These are phyloP conservation scores for Omphalotus guepiniiformis DNA, from an alignment of 768 basidiomycete species.

Conservation along the genomic window DNA sequence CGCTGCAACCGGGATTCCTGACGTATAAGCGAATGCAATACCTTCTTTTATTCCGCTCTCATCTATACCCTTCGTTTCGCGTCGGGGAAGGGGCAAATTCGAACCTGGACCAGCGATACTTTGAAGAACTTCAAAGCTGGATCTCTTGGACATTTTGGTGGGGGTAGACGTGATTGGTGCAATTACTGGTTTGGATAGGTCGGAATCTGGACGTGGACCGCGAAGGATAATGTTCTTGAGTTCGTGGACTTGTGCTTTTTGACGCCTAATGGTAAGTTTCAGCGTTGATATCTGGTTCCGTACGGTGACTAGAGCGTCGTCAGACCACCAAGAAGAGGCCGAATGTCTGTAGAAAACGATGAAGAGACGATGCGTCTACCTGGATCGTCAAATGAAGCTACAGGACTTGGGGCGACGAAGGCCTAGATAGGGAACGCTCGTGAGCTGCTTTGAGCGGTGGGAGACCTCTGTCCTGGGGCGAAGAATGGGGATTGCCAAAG, in stretches of 20 bases:
- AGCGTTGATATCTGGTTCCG: conserved; percentile 78
- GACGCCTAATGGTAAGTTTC: conserved; percentile 79
- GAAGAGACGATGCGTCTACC: conserved; percentile 38
- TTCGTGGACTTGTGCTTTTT: conserved; percentile 71
- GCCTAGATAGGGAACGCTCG: no score
- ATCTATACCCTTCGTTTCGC: no score
- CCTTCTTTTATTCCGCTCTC: conserved; percentile 69
- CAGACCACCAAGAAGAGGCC: no score
- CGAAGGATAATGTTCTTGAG: conserved; percentile 68
- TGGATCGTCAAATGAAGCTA: conserved; percentile 56
- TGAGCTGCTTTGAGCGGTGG: no score
- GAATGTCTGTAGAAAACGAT: conserved; percentile 16
- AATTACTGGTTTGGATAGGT: conserved; percentile 33
- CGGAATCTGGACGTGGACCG: conserved; percentile 59
- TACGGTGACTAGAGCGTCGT: conserved; percentile 52
- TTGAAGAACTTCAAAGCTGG: conserved; percentile 69
- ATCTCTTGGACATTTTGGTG: conserved; percentile 53
- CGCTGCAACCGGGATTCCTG: conserved; percentile 74
- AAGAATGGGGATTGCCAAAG: no score
- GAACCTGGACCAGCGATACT: conserved; percentile 75
- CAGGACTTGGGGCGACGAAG: conserved; percentile 59
- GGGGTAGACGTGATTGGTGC: conserved; percentile 25
- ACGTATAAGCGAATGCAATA: conserved; percentile 50
- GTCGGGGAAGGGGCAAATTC: conserved; percentile 65
- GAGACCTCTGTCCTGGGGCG: no score